phyloP scores from a whole-genome alignment of 306 rosid genomes.

The Medicago lupulina region DNA sequence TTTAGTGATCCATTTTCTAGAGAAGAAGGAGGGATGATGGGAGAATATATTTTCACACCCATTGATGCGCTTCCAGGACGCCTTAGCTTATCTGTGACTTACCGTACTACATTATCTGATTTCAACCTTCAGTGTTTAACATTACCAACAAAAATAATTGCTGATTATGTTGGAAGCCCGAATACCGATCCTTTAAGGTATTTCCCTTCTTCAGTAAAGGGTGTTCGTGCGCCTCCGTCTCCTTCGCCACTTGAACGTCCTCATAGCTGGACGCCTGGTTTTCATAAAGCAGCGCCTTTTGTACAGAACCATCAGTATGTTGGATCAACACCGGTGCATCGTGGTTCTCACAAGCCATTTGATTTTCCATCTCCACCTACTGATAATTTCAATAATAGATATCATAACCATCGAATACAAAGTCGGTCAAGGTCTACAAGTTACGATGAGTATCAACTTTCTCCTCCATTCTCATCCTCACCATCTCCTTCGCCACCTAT shows the following conservation, averaged over 20 bases:
- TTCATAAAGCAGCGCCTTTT: slow-evolving; percentile 62
- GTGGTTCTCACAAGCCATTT: slow-evolving; percentile 56
- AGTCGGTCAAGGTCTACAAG: slow-evolving; percentile 52
- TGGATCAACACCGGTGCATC: slow-evolving; percentile 73
- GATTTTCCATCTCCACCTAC: slow-evolving; percentile 68
- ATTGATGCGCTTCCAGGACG: slow-evolving; percentile 79
- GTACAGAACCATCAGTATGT: slow-evolving; percentile 53
- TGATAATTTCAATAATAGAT: slow-evolving; percentile 54
- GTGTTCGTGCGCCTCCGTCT: slow-evolving; percentile 56
- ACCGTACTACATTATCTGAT: slow-evolving; percentile 62
- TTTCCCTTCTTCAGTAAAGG: slow-evolving; percentile 63
- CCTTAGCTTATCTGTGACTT: slow-evolving; percentile 70
- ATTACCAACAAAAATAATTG: slow-evolving; percentile 67
- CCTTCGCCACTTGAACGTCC: slow-evolving; percentile 62
- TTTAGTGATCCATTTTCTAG: slow-evolving; percentile 79
- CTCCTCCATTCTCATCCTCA: slow-evolving; percentile 86
- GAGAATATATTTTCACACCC: slow-evolving; percentile 64
- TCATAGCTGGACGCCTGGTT: slow-evolving; percentile 81
- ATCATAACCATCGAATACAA: slow-evolving; percentile 50
- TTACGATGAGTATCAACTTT: slow-evolving; percentile 78
- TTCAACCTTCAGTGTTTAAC: slow-evolving; percentile 71
- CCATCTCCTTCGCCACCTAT: slow-evolving; percentile 81
- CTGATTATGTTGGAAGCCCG: slow-evolving; percentile 92
- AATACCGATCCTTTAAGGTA: slow-evolving; percentile 71
- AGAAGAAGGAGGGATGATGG: slow-evolving; percentile 65